These are phyloP conservation scores for Starmerella kuoi DNA, from an alignment of 805 yeast species.

Conservation along the genomic window DNA sequence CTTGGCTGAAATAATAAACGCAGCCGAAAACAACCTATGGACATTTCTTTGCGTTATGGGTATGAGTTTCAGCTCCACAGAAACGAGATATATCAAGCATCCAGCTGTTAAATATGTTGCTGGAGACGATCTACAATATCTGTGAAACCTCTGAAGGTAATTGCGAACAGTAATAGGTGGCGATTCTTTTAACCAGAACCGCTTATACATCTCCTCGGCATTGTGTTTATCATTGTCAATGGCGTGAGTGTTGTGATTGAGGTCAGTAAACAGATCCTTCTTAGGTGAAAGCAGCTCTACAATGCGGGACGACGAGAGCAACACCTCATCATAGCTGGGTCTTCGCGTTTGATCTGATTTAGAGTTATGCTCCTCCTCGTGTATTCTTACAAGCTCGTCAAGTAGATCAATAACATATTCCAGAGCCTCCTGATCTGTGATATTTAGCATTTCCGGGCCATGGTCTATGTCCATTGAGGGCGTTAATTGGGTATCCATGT, in stretches of 20 bases:
- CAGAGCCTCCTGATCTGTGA: background rate
- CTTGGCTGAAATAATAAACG: conserved; percentile 37
- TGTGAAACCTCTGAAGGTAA: conserved; percentile 30
- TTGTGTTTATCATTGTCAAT: conserved; percentile 3
- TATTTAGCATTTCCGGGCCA: background rate
- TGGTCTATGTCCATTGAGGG: too few species aligned
- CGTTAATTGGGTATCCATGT: too few species aligned
- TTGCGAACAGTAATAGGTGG: conserved; percentile 25
- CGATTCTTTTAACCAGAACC: conserved; percentile 23
- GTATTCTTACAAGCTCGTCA: background rate
- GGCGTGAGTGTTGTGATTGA: too few species aligned
- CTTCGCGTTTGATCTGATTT: background rate
- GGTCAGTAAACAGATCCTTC: background rate
- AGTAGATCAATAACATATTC: background rate
- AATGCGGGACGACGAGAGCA: background rate
- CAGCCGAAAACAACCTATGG: conserved; percentile 36
- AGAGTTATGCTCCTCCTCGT: background rate
- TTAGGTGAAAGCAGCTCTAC: background rate
- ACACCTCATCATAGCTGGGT: conserved; percentile 8
- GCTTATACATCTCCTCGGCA: conserved; percentile 14
- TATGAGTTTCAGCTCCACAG: conserved; percentile 25
- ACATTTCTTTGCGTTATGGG: conserved; percentile 31
- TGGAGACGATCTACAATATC: conserved; percentile 31
- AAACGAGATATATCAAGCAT: conserved; percentile 27
- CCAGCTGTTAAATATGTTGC: conserved; percentile 32